Conservation (phyloP, 2,329 filamentous ascomycete genomes). For the Xylaria sp. region DNA sequence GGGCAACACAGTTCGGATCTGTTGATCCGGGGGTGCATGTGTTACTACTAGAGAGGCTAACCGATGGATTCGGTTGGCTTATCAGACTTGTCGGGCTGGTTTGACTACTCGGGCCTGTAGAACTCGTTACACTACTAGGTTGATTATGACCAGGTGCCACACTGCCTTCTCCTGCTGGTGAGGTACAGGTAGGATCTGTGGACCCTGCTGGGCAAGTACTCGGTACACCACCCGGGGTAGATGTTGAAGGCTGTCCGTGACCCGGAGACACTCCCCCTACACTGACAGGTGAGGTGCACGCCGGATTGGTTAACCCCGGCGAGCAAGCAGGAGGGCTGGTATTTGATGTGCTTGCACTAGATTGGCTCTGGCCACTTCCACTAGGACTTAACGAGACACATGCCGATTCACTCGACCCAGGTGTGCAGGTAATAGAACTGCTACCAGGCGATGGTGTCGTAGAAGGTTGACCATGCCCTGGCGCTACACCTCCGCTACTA, state of each 20-base stretch:
- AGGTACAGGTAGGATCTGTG: conserved; percentile 41
- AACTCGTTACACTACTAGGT: conserved; percentile 19
- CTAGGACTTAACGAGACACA: conserved; percentile 34
- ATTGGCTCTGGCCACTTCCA: conserved; percentile 27
- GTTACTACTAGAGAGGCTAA: conserved; percentile 1
- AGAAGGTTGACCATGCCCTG: conserved; percentile 35
- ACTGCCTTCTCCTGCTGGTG: conserved; percentile 25
- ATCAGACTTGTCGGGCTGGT: conserved; percentile 9
- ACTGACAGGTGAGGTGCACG: conserved; percentile 35
- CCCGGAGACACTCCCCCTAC: conserved; percentile 33
- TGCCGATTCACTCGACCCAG: conserved; percentile 37
- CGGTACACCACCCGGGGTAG: conserved; percentile 24
- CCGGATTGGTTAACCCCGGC: conserved; percentile 34
- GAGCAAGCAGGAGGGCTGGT: conserved; percentile 24
- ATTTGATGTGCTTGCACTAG: conserved; percentile 25
- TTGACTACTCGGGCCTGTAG: conserved; percentile 18
- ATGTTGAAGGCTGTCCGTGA: conserved; percentile 34
- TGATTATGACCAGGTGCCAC: conserved; percentile 33
- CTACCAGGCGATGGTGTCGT: conserved; percentile 17
- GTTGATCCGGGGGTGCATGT: conserved; percentile 35
- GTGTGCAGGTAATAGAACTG: conserved; percentile 24
- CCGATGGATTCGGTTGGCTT: conserved; percentile 1
- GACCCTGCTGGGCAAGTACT: conserved; percentile 35
- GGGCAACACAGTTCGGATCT: conserved; percentile 35
- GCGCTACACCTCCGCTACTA: conserved; percentile 27